phyloP scores from a whole-genome alignment of 73 alveolate species.

The Paramecium bursaria region DNA sequence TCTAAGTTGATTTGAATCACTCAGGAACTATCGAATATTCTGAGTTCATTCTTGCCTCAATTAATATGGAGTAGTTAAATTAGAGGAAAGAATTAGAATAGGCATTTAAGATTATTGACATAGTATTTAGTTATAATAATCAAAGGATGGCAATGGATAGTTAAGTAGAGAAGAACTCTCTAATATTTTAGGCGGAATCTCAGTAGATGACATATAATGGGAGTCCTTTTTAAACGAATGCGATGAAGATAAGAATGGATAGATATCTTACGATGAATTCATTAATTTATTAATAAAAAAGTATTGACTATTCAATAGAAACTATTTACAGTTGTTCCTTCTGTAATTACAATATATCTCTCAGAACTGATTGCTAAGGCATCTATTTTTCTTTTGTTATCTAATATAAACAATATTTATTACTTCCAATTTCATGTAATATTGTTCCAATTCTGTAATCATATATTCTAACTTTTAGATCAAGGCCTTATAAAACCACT shows the following conservation, averaged over 20 bases:
- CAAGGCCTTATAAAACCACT: not conserved
- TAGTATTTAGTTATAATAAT: not conserved
- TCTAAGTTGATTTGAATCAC: not conserved
- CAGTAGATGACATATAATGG: not conserved
- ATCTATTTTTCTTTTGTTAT: not conserved
- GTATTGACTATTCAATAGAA: not conserved
- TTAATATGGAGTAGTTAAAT: no score
- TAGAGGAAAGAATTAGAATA: no score
- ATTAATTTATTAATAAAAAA: no score
- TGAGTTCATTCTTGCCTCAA: not conserved
- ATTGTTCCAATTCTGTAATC: constrained; percentile 28
- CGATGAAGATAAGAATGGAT: not conserved
- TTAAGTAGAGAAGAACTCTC: not conserved
- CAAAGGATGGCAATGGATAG: not conserved
- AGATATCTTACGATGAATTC: not conserved
- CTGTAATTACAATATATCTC: not conserved
- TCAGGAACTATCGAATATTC: not conserved
- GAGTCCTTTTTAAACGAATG: not conserved
- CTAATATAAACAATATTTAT: no score
- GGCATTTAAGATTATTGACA: not conserved
- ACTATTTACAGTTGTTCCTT: not conserved
- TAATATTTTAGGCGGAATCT: not conserved
- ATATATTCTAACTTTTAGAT: constrained; percentile 12
- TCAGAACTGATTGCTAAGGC: no score
- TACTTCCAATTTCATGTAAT: constrained; percentile 7